A percentile compares a stretch with the other conserved stretches of the same genome.
These are phyloP conservation scores for Exophiala xenobiotica DNA, from an alignment of 2,329 filamentous ascomycete genomes.

Conservation along the genomic window DNA sequence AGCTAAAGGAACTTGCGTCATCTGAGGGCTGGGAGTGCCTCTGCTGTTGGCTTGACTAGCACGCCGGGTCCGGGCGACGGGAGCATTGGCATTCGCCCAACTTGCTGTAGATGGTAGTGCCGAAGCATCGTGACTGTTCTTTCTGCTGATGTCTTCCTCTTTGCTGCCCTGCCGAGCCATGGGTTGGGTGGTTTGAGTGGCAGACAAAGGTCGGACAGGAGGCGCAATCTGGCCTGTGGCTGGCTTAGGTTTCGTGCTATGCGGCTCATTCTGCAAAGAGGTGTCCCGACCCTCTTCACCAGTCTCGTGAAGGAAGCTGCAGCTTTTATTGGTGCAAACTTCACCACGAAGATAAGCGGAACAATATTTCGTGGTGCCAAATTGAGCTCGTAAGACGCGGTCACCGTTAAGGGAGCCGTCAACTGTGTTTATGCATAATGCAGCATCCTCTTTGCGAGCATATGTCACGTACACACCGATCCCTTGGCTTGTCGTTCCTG, in stretches of 20 bases:
- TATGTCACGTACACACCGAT: constrained; percentile 99
- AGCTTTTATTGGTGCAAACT: constrained; percentile 90
- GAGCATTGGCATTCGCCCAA: constrained; percentile 74
- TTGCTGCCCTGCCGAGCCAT: constrained; percentile 75
- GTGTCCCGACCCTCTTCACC: constrained; percentile 71
- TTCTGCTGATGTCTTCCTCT: constrained; percentile 61
- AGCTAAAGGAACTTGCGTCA: constrained; percentile 46
- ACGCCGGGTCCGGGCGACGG: constrained; percentile 63
- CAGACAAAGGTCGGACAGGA: constrained; percentile 35
- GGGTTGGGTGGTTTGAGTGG: constrained; percentile 51
- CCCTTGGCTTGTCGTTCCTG: constrained; percentile 71
- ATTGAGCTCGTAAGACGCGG: constrained; percentile 70
- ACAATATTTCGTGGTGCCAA: constrained; percentile 96
- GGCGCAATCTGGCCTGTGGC: constrained; percentile 37
- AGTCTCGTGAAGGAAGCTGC: constrained; percentile 96
- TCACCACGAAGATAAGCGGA: constrained; percentile 95
- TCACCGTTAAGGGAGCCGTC: constrained; percentile 92
- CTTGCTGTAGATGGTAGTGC: constrained; percentile 91
- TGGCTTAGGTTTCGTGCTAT: constrained; percentile 39
- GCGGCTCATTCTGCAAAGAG: constrained; percentile 31
- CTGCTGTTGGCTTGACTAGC: constrained; percentile 77
- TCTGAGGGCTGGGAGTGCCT: constrained; percentile 77
- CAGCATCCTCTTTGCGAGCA: constrained; percentile 84
- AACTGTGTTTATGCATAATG: constrained; percentile 84
- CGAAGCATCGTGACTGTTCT: constrained; percentile 72